Percentiles rank a stretch among this genome's conserved stretches.
Conservation (phyloP, 2,329 filamentous ascomycete species). For the Fusarium brevicatenulatum region DNA sequence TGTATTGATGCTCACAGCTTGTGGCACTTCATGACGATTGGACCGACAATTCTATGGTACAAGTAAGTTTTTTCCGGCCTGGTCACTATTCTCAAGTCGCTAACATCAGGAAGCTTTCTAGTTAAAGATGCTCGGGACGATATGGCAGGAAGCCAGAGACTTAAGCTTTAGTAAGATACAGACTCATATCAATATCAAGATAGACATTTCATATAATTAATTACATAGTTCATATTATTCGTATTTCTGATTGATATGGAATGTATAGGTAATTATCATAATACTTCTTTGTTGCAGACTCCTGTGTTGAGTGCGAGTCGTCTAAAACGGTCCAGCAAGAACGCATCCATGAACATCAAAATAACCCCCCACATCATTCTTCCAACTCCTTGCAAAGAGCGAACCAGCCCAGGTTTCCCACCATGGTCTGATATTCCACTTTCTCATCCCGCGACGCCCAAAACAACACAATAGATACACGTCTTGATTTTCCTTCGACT, state of each 20-base stretch:
- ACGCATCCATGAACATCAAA: background rate
- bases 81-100: background rate
- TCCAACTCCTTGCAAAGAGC: slow-evolving; percentile 23
- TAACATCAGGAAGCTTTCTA: slow-evolving; percentile 73
- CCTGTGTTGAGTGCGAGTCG: background rate
- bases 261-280: background rate
- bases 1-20: slow-evolving; percentile 92
- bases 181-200: background rate
- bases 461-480: background rate
- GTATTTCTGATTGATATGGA: background rate
- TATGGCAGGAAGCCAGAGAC: slow-evolving; percentile 71
- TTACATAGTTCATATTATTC: background rate
- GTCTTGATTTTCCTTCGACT: background rate
- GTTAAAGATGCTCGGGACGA: slow-evolving; percentile 88
- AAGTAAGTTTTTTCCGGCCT: slow-evolving; percentile 73
- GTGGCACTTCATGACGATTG: slow-evolving; percentile 95
- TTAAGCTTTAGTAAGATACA: slow-evolving; percentile 65
- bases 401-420: slow-evolving; percentile 6
- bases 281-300: background rate
- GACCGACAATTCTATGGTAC: slow-evolving; percentile 90
- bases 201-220: background rate
- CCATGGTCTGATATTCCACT: slow-evolving; percentile 2
- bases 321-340: background rate
- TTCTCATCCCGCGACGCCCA: background rate
- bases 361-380: slow-evolving; percentile 21